Percentiles rank a stretch among this genome's conserved stretches.
phyloP scores from a whole-genome alignment of 805 yeast genomes.

The Candida stauntonica region DNA sequence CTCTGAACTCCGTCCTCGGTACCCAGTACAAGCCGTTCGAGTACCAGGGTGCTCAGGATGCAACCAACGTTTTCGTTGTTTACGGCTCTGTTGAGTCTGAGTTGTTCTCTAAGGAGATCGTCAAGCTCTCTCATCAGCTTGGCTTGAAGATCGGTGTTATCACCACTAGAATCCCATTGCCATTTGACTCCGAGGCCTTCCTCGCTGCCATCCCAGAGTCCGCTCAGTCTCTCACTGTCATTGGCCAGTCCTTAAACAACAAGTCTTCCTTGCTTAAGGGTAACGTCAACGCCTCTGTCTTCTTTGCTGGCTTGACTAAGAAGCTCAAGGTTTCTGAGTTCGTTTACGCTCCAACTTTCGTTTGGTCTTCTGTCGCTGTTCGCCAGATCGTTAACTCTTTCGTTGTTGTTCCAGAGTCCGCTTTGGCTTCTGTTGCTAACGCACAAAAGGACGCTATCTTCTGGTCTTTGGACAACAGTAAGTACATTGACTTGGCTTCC shows the following conservation, averaged over 20 bases:
- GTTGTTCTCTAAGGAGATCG: slow-evolving; percentile 44
- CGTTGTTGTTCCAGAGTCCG: slow-evolving; percentile 27
- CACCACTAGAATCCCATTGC: slow-evolving; percentile 72
- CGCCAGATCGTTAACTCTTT: slow-evolving; percentile 45
- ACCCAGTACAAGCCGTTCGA: slow-evolving; percentile 58
- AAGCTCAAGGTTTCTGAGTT: slow-evolving; percentile 46
- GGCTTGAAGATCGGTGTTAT: slow-evolving; percentile 53
- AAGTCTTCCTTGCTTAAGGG: slow-evolving; percentile 48
- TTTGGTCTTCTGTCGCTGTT: slow-evolving; percentile 53
- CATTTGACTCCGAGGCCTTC: slow-evolving; percentile 66
- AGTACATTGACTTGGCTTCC: slow-evolving; percentile 51
- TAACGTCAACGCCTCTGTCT: slow-evolving; percentile 71
- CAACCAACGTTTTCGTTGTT: slow-evolving; percentile 76
- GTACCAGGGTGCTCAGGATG: slow-evolving; percentile 57
- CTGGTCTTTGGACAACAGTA: slow-evolving; percentile 68
- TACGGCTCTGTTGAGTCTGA: slow-evolving; percentile 69
- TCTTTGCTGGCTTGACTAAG: slow-evolving; percentile 35
- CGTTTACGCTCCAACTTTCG: slow-evolving; percentile 45
- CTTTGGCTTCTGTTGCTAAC: slow-evolving; percentile 3
- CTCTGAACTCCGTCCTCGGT: slow-evolving; percentile 51
- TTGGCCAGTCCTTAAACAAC: slow-evolving; percentile 49
- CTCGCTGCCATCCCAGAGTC: slow-evolving; percentile 52
- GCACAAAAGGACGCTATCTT: slow-evolving; percentile 39
- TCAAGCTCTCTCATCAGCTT: slow-evolving; percentile 20
- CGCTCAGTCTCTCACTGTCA: slow-evolving; percentile 57